Conservation (phyloP, 2,329 filamentous ascomycete species). For the Trichoderma sp. region DNA sequence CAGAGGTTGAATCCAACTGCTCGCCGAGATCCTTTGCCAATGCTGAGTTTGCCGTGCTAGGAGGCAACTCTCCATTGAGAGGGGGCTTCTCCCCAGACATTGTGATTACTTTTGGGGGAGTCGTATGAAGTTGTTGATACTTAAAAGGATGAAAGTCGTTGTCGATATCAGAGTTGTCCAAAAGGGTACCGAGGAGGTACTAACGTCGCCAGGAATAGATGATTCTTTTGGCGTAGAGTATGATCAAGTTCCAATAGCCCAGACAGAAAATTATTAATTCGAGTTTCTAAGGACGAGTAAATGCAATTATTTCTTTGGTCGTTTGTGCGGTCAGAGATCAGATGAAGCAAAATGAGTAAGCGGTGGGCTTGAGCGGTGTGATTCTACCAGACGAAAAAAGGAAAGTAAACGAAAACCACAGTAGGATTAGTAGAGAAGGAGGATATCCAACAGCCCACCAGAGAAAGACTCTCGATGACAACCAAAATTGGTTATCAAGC, state of each 20-base stretch:
- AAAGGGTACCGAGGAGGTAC: not conserved
- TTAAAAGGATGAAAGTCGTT: not conserved
- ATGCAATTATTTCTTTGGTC: not conserved
- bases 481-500: conserved; percentile 6
- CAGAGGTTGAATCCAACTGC: conserved; percentile 30
- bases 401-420: not conserved
- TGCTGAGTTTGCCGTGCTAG: not conserved
- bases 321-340: not conserved
- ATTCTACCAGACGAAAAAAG: conserved; percentile 13
- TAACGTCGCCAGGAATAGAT: not conserved
- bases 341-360: conserved; percentile 6
- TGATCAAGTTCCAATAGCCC: not conserved
- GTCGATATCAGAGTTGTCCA: not conserved
- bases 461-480: not conserved
- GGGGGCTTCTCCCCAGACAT: conserved; percentile 15
- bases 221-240: not conserved
- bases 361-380: conserved; percentile 6
- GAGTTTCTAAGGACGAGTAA: not conserved
- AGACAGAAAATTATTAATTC: not conserved
- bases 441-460: not conserved
- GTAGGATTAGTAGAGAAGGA: not conserved
- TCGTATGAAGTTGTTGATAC: not conserved
- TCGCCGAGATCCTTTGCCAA: not conserved
- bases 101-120: not conserved
- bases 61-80: conserved; percentile 1